These are phyloP conservation scores for Corylus heterophylla DNA, from an alignment of 306 rosid species.

Conservation along the genomic window DNA sequence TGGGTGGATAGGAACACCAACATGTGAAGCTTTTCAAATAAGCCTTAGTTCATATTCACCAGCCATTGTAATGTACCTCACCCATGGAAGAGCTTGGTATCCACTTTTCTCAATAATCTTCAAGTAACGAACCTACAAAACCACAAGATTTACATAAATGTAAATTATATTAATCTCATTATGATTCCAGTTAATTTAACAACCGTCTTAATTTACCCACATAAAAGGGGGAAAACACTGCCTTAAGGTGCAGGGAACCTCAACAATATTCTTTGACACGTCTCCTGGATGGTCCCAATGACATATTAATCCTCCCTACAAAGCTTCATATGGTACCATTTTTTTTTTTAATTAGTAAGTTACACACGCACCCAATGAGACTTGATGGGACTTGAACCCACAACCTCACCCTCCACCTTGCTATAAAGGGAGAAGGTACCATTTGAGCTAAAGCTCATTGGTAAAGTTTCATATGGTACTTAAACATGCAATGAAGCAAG, in stretches of 20 bases:
- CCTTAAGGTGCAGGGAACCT: background rate
- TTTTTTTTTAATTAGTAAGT: too few species aligned
- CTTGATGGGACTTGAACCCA: too few species aligned
- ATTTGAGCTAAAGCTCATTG: too few species aligned
- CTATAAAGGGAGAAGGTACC: too few species aligned
- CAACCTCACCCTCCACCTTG: too few species aligned
- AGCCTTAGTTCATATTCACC: constrained; percentile 97
- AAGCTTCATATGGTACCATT: background rate
- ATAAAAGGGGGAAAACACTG: too few species aligned
- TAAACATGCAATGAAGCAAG: background rate
- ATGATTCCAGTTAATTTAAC: constrained; percentile 3
- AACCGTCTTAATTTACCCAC: background rate
- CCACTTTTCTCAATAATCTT: constrained; percentile 97
- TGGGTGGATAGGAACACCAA: constrained; percentile 31
- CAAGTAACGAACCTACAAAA: constrained; percentile 82
- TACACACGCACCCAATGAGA: too few species aligned
- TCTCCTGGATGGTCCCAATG: background rate
- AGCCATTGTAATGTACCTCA: constrained; percentile 98
- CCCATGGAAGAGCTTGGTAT: constrained; percentile 99
- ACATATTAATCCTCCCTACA: background rate
- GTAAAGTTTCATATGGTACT: background rate
- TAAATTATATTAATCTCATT: background rate
- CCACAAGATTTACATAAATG: constrained; percentile 21
- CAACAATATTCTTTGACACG: background rate
- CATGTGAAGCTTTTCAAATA: constrained; percentile 41